phyloP scores from a whole-genome alignment of 1,139 yeast genomes.

The Chernovozyma sophiae-reginae region DNA sequence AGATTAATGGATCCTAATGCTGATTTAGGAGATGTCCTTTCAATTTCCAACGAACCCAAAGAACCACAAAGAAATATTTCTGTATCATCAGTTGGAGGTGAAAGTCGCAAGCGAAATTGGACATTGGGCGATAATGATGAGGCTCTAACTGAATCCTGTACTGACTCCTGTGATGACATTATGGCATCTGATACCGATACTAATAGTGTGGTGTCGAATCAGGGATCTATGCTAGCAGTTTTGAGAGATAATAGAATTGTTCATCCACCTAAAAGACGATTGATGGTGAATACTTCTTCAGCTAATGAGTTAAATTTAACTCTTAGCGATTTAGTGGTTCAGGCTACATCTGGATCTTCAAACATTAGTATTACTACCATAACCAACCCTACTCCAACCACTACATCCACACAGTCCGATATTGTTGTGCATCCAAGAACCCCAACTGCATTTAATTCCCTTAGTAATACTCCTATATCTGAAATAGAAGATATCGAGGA shows the following conservation, averaged over 20 bases:
- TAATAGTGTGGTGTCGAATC: slow-evolving; percentile 21
- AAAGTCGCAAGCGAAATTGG: slow-evolving; percentile 20
- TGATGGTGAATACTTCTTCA: slow-evolving; percentile 15
- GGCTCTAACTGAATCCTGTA: slow-evolving; percentile 12
- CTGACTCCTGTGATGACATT: slow-evolving; percentile 31
- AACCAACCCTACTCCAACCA: slow-evolving; percentile 3
- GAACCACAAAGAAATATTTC: not conserved
- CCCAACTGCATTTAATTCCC: slow-evolving; percentile 29
- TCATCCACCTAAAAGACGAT: slow-evolving; percentile 42
- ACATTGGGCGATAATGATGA: slow-evolving; percentile 10
- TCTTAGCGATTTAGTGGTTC: not conserved
- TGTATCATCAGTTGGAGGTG: slow-evolving; percentile 13
- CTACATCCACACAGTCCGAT: slow-evolving; percentile 5
- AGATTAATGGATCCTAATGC: slow-evolving; percentile 29
- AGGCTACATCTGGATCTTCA: slow-evolving; percentile 1
- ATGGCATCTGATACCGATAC: slow-evolving; percentile 33
- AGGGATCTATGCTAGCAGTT: slow-evolving; percentile 10
- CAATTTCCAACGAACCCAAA: not conserved
- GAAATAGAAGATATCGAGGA: slow-evolving; percentile 28
- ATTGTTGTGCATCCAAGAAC: slow-evolving; percentile 23
- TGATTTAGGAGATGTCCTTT: not conserved
- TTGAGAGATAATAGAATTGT: slow-evolving; percentile 18
- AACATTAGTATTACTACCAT: slow-evolving; percentile 6
- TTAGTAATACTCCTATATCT: slow-evolving; percentile 35
- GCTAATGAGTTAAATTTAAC: not conserved